Evolutionary conservation across 352 stramenopile genomes (phyloP).

Genomic region (Globisporangium cederbergense): DNA sequence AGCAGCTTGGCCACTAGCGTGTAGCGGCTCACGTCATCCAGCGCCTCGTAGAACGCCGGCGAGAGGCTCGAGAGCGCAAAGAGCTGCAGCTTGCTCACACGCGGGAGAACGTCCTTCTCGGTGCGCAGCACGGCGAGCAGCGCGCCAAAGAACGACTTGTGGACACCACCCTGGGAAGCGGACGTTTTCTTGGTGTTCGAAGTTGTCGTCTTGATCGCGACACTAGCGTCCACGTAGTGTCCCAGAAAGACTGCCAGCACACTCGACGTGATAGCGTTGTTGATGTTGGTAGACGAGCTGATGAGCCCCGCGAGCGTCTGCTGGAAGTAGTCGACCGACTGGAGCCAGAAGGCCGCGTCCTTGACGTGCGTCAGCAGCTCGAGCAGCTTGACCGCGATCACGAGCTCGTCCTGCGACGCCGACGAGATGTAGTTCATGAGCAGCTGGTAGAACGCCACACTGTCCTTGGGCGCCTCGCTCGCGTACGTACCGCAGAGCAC

Average conservation of each 20-base stretch:
- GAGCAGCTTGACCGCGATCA: slow-evolving; percentile 55
- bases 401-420: slow-evolving; percentile 37
- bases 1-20: slow-evolving; percentile 47
- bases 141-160: slow-evolving; percentile 58
- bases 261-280: slow-evolving; percentile 10
- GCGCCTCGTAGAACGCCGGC: slow-evolving; percentile 32
- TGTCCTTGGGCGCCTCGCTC: slow-evolving; percentile 21
- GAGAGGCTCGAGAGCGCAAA: slow-evolving; percentile 40
- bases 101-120: slow-evolving; percentile 28
- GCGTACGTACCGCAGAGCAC: slow-evolving; percentile 51
- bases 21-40: slow-evolving; percentile 53
- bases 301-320: slow-evolving; percentile 36
- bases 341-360: slow-evolving; percentile 48
- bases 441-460: slow-evolving; percentile 38
- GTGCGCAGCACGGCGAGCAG: slow-evolving; percentile 43
- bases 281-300: not conserved
- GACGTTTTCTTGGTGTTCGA: slow-evolving; percentile 13
- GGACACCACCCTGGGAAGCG: slow-evolving; percentile 13
- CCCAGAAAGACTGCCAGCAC: slow-evolving; percentile 47
- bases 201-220: slow-evolving; percentile 29
- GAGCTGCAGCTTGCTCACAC: slow-evolving; percentile 42
- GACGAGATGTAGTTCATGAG: slow-evolving; percentile 49
- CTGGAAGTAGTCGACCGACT: slow-evolving; percentile 63
- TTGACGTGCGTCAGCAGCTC: slow-evolving; percentile 57
- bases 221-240: slow-evolving; percentile 47